These are phyloP conservation scores for Ophidiomyces ophidiicola DNA, from an alignment of 2,329 filamentous ascomycete genomes.

Conservation along the genomic window DNA sequence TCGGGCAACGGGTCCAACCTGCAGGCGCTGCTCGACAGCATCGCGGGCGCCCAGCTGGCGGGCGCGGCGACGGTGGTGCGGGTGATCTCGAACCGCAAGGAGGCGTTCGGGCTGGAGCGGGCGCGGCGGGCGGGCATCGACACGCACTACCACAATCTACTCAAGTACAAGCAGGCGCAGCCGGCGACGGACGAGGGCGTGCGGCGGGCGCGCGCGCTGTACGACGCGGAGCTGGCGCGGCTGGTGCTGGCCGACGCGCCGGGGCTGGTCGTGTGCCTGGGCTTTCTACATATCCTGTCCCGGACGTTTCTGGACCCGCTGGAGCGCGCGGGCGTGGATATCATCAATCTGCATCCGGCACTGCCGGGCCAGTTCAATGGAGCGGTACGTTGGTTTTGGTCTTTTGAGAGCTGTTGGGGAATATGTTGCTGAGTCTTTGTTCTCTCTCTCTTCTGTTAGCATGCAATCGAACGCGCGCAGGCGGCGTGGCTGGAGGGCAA, in stretches of 20 bases:
- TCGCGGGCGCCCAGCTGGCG: slow-evolving; percentile 38
- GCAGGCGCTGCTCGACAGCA: slow-evolving; percentile 60
- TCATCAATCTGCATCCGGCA: slow-evolving; percentile 76
- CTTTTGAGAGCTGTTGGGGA: slow-evolving; percentile 35
- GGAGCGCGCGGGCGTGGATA: slow-evolving; percentile 46
- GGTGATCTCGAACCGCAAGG: slow-evolving; percentile 54
- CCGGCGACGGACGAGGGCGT: slow-evolving; percentile 36
- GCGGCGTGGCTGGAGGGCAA: slow-evolving; percentile 58
- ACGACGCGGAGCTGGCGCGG: slow-evolving; percentile 62
- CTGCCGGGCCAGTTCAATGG: slow-evolving; percentile 45
- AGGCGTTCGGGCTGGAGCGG: slow-evolving; percentile 52
- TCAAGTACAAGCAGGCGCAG: slow-evolving; percentile 54
- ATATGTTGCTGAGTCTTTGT: slow-evolving; percentile 26
- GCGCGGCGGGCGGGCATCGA: slow-evolving; percentile 52
- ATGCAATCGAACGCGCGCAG: slow-evolving; percentile 67
- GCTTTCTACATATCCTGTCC: slow-evolving; percentile 78
- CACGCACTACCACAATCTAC: slow-evolving; percentile 68
- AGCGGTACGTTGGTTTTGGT: slow-evolving; percentile 47
- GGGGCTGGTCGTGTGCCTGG: slow-evolving; percentile 66
- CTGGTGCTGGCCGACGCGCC: slow-evolving; percentile 54
- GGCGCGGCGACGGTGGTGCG: slow-evolving; percentile 44
- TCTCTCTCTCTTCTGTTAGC: slow-evolving; percentile 16
- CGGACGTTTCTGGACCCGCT: slow-evolving; percentile 58
- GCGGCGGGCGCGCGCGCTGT: slow-evolving; percentile 47
- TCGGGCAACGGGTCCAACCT: slow-evolving; percentile 67